Evolutionary conservation across 2,329 filamentous ascomycete genomes (phyloP).

Genomic region (Dactylellina leptospora): DNA sequence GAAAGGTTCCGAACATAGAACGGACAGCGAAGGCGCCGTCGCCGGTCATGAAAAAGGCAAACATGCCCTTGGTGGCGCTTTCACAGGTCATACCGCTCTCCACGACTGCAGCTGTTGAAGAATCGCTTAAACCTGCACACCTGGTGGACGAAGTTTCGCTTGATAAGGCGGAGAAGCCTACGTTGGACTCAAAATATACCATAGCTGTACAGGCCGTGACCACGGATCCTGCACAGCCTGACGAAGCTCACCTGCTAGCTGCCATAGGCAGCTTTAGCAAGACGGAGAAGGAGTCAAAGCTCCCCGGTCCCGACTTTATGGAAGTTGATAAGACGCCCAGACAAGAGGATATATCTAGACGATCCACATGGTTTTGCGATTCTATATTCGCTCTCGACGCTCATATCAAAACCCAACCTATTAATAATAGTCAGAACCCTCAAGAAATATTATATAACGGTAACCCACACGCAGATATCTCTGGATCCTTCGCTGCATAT

Average conservation of each 20-base stretch:
- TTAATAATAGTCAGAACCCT: constrained; percentile 23
- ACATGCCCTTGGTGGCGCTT: constrained; percentile 30
- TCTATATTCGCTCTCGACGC: constrained; percentile 48
- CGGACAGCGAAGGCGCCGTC: constrained; percentile 21
- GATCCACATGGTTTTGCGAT: constrained; percentile 51
- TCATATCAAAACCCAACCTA: constrained; percentile 45
- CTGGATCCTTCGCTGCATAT: constrained; percentile 45
- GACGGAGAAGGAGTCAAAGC: constrained; percentile 24
- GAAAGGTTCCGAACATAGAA: constrained; percentile 30
- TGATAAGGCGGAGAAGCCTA: constrained; percentile 47
- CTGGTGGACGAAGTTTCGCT: constrained; percentile 26
- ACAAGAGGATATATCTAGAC: constrained; percentile 50
- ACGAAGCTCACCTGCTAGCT: constrained; percentile 44
- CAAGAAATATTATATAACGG: constrained; percentile 32
- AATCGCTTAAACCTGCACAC: constrained; percentile 49
- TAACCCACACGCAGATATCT: constrained; percentile 35
- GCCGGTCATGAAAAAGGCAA: constrained; percentile 43
- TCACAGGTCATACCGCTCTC: constrained; percentile 34
- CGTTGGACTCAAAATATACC: constrained; percentile 46
- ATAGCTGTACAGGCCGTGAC: constrained; percentile 33
- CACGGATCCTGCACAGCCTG: constrained; percentile 52
- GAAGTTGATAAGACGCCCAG: constrained; percentile 51
- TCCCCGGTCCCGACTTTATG: constrained; percentile 27
- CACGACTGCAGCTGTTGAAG: constrained; percentile 12
- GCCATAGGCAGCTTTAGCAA: constrained; percentile 46